Evolutionary conservation across 2,329 filamentous ascomycete species (phyloP), one percentile per base, ranked within the genome.

Genomic region (Cephalotrichum gorgonifer): DNA sequence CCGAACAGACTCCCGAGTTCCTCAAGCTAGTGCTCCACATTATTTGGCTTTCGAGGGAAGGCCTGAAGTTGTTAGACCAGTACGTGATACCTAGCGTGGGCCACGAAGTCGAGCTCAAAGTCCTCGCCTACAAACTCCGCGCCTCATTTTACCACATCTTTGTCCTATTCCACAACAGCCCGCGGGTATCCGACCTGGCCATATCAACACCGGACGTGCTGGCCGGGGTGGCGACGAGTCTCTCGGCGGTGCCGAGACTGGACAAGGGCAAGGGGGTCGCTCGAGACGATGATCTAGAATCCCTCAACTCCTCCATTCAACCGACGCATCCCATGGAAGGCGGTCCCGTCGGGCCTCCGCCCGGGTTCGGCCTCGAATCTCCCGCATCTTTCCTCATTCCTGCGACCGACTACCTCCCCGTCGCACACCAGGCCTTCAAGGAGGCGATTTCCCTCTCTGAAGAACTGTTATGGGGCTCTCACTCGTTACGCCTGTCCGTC

Each of bases 101-200:
- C 56, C 84, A 79, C 59, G 88, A 82, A 66, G 81, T 74, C 60
- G 90, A 95, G 64, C 80, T 95, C 50, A 90, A 89, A 60, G 90
- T 97, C 42, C 76, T 98, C 54, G 84, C 87, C 20, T 88, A 88
- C 63, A 98, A 97, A 66, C 76, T 98, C 14, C 83, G 88, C 52
- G 93, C 93, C 15, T 95, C 88, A 20, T 95, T 97, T 62, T 93
- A 94, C 58, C 91, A 98, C 68, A 88, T 98, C 55, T 95, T 95
- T 64, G 93, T 95, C 48, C 77, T 97, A 12, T 97, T 96, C 62
- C 88, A 96, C 70, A 96, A 96, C 66, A 81, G 88, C 48, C 91
- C 91, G 1, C 76, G 85, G 0, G 78, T 95, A 50, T 83, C 82
- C 42, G 71, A 75, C 31, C 74, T 79, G 59, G 75, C 75, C 20